phyloP scores from a whole-genome alignment of 2,329 filamentous ascomycete genomes.

The Cordyceps fumosorosea region DNA sequence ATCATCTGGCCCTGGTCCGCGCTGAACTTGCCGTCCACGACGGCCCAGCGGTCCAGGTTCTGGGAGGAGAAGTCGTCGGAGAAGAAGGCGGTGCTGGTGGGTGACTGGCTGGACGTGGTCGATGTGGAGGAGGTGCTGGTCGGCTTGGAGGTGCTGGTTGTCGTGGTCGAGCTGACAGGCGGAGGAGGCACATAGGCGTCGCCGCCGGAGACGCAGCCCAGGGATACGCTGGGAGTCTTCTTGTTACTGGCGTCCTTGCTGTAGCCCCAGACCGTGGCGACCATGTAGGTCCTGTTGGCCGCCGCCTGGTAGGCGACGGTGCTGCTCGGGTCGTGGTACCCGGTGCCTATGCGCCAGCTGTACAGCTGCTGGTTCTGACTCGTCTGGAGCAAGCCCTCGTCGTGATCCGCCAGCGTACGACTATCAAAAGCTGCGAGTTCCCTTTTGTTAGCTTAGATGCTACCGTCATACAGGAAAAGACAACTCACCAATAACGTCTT shows the following conservation, averaged over 20 bases:
- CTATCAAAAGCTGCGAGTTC: neutral
- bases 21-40: neutral
- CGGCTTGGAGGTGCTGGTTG: no score
- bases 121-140: no score
- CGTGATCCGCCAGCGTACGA: neutral
- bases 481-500: neutral
- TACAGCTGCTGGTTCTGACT: neutral
- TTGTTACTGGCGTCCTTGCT: neutral
- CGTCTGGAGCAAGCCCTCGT: neutral
- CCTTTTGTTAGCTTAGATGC: no score
- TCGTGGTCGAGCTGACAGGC: neutral
- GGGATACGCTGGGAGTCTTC: neutral
- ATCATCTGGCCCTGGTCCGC: no score
- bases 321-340: neutral
- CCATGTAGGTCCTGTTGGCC: neutral
- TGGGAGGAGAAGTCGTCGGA: no score
- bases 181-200: neutral
- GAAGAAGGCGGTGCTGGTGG: no score
- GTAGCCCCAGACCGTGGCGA: constrained; percentile 3
- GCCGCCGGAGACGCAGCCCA: neutral
- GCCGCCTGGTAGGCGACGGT: neutral
- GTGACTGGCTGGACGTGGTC: no score
- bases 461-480: no score
- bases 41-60: no score
- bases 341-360: constrained; percentile 5